Evolutionary conservation across 2,329 filamentous ascomycete species (phyloP).

Genomic region (Ceratocystis lukuohia): DNA sequence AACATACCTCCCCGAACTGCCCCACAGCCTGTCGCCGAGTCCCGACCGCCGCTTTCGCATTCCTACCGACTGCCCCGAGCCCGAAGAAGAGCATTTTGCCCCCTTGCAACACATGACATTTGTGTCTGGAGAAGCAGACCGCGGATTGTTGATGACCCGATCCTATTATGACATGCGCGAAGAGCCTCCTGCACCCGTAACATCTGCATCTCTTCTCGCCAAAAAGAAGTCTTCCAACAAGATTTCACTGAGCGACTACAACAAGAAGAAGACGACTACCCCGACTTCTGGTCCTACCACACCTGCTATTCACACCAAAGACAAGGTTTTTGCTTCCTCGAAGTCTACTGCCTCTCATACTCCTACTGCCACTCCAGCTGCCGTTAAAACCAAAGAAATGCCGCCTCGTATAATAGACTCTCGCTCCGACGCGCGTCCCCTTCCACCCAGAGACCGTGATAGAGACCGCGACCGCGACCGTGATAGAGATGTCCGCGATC

Average conservation of each 20-base stretch:
- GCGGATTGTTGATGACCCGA: conserved; percentile 43
- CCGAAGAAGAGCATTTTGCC: conserved; percentile 38
- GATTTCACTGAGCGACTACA: conserved; percentile 46
- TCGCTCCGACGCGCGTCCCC: background rate
- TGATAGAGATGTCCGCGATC: background rate
- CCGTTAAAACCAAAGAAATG: background rate
- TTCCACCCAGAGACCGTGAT: conserved; percentile 8
- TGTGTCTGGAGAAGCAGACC: conserved; percentile 40
- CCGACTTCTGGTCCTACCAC: background rate
- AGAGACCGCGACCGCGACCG: conserved; percentile 9
- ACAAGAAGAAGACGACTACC: conserved; percentile 34
- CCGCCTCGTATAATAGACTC: background rate
- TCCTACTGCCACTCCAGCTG: background rate
- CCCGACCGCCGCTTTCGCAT: conserved; percentile 36
- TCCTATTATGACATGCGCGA: conserved; percentile 45
- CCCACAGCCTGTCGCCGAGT: conserved; percentile 40
- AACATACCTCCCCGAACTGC: conserved; percentile 38
- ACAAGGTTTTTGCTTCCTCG: background rate
- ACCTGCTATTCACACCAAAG: background rate
- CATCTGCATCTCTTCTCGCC: conserved; percentile 29
- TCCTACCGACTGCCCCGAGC: conserved; percentile 30
- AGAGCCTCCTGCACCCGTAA: conserved; percentile 32
- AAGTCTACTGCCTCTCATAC: background rate
- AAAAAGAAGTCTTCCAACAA: conserved; percentile 39
- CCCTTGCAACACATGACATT: conserved; percentile 45